Evolutionary conservation across 2,329 filamentous ascomycete species (phyloP).

Genomic region (Zalaria sp.): DNA sequence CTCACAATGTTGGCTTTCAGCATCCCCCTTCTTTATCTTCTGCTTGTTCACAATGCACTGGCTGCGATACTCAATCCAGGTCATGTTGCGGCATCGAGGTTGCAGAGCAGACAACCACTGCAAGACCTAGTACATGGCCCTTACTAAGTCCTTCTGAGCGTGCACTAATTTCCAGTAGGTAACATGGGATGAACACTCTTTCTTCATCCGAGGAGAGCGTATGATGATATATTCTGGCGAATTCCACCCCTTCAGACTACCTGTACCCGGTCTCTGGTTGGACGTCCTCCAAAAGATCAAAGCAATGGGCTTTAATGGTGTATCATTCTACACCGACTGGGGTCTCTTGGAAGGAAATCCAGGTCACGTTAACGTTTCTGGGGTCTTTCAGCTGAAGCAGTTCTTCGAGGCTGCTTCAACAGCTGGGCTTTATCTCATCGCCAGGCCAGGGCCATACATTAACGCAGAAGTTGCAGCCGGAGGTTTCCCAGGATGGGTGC

Average conservation of each 20-base stretch:
- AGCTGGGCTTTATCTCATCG: conserved; percentile 64
- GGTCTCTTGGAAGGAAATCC: conserved; percentile 60
- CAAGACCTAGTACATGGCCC: conserved; percentile 38
- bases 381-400: conserved; percentile 56
- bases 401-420: conserved; percentile 64
- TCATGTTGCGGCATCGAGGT: too few relatives aligned
- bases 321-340: conserved; percentile 73
- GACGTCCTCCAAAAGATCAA: conserved; percentile 76
- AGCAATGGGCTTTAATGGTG: conserved; percentile 62
- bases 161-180: conserved; percentile 22
- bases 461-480: conserved; percentile 66
- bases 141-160: too few relatives aligned
- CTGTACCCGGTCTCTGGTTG: conserved; percentile 48
- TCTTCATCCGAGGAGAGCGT: conserved; percentile 56
- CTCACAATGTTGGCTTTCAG: too few relatives aligned
- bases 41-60: too few relatives aligned
- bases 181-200: conserved; percentile 55
- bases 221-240: conserved; percentile 61
- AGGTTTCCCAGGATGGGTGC: conserved; percentile 69
- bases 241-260: conserved; percentile 44
- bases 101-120: conserved; percentile 15
- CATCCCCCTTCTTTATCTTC: too few relatives aligned
- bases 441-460: conserved; percentile 57
- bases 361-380: conserved; percentile 48
- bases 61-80: too few relatives aligned